Evolutionary conservation across 805 yeast species (phyloP), one percentile per base, ranked within the genome.

Genomic region (Torulaspora maleeae): DNA sequence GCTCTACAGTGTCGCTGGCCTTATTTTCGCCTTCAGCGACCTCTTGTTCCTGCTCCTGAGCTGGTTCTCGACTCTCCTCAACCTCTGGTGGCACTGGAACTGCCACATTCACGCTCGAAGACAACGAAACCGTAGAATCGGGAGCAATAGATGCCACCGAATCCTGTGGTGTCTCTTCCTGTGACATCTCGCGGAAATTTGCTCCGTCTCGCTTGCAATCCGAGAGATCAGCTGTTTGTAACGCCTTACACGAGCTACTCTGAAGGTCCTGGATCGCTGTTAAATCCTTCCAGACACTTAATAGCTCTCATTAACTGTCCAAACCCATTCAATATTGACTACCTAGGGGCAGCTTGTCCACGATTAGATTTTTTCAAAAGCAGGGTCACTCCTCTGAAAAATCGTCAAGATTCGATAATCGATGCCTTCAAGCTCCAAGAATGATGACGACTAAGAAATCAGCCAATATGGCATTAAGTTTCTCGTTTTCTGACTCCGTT

Each of bases 1-100:
- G 41, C 24, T 27, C 24, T 22, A 22, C 25, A 22, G 10, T 22
- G 25, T 22, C 25, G 7, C 25, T 22, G 25, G 8, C 25, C 25
- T 22, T 22, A 22, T 8, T 8, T 22, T 22, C 25, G 25, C 25
- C 5, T 22, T 22, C 25, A 2, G 17, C 35, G 4, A 9, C n/a
- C 20, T 19, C 33, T 19, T 16, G 16, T n/a, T 19, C 45, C 51
- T 29, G 34, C 46, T 30, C 36, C 22, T 39, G 36, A 9, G 22
- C n/a, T 10, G 45, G 41, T 15, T 53, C 56, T 36, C 48, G 47
- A 3, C 53, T 56, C 13, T 60, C 61, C 16, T 60, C 46, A 34
- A 45, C 47, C 43, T 55, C 54, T 44, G 59, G 38, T 10, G 38
- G 24, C 28, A 51, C 35, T 11, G 28, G 22, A 12, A 20, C 29